These are phyloP conservation scores for Hagleromyces aurorensis DNA, from an alignment of 805 yeast genomes.

Conservation along the genomic window DNA sequence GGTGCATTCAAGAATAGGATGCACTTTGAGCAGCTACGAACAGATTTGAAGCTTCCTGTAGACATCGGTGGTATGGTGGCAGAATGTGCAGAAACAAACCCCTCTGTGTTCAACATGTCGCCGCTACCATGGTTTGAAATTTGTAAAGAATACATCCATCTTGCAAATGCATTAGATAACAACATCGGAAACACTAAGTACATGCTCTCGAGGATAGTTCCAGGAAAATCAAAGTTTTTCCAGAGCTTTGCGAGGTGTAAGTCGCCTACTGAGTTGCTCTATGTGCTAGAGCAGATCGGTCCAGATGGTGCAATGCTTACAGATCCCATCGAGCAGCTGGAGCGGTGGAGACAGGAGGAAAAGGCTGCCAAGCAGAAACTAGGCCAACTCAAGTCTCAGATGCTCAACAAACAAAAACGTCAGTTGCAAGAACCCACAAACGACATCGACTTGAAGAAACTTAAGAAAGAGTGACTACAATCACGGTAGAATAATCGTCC, in stretches of 20 bases:
- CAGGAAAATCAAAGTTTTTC: conserved; percentile 62
- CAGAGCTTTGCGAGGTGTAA: conserved; percentile 49
- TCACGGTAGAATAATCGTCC: no score
- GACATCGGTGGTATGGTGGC: conserved; percentile 93
- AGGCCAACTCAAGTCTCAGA: conserved; percentile 11
- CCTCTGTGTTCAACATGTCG: conserved; percentile 53
- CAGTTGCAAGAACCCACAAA: conserved; percentile 1
- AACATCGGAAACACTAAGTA: conserved; percentile 71
- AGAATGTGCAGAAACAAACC: conserved; percentile 79
- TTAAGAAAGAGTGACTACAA: conserved; percentile 3
- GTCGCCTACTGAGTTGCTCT: conserved; percentile 41
- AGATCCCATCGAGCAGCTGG: conserved; percentile 18
- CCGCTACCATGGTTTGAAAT: conserved; percentile 47
- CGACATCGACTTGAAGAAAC: conserved; percentile 3
- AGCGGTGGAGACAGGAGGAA: conserved; percentile 13
- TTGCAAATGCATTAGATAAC: conserved; percentile 53
- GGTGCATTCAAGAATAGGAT: conserved; percentile 57
- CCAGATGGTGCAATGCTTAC: conserved; percentile 14
- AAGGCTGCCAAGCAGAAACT: conserved; percentile 10
- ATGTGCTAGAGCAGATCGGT: conserved; percentile 15
- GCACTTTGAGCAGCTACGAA: conserved; percentile 48
- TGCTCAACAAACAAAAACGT: no score
- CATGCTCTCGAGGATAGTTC: conserved; percentile 67
- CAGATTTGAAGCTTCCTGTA: conserved; percentile 38
- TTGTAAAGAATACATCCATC: conserved; percentile 46